Evolutionary conservation across 148 eudicot genomes (phyloP).

Genomic region (Diospyros lotus): DNA sequence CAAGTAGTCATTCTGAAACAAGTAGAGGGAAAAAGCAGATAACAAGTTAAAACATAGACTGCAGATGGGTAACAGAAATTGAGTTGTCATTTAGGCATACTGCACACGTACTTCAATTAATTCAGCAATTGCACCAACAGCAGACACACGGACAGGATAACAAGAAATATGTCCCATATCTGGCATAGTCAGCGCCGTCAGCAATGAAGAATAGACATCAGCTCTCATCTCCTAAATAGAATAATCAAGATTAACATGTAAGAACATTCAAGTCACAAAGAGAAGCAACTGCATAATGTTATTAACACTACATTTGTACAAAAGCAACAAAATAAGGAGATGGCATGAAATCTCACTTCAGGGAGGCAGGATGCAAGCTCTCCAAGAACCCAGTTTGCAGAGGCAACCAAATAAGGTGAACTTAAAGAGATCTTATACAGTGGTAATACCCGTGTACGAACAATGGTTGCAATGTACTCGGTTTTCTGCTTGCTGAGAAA

Average conservation of each 20-base stretch:
- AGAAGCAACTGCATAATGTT: background rate
- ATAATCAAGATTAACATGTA: constrained; percentile 12
- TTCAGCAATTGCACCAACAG: constrained; percentile 67
- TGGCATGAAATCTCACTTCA: constrained; percentile 40
- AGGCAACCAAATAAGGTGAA: constrained; percentile 57
- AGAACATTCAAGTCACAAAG: background rate
- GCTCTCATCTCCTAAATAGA: constrained; percentile 54
- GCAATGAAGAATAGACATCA: constrained; percentile 60
- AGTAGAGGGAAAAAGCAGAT: constrained; percentile 4
- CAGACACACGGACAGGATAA: constrained; percentile 63
- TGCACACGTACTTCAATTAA: constrained; percentile 45
- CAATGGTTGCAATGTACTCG: constrained; percentile 41
- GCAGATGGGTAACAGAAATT: constrained; percentile 5
- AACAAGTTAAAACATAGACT: constrained; percentile 1
- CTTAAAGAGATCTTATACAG: constrained; percentile 40
- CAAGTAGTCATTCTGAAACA: constrained; percentile 58
- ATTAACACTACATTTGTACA: background rate
- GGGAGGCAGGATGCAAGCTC: constrained; percentile 72
- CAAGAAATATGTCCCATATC: constrained; percentile 53
- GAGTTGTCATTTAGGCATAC: constrained; percentile 1
- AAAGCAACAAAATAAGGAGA: background rate
- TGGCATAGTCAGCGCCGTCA: constrained; percentile 53
- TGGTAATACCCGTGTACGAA: constrained; percentile 54
- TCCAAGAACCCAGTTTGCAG: constrained; percentile 84
- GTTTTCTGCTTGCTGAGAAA: constrained; percentile 60